Evolutionary conservation across 2,329 filamentous ascomycete genomes (phyloP).

Genomic region (Colletotrichum trifolii): DNA sequence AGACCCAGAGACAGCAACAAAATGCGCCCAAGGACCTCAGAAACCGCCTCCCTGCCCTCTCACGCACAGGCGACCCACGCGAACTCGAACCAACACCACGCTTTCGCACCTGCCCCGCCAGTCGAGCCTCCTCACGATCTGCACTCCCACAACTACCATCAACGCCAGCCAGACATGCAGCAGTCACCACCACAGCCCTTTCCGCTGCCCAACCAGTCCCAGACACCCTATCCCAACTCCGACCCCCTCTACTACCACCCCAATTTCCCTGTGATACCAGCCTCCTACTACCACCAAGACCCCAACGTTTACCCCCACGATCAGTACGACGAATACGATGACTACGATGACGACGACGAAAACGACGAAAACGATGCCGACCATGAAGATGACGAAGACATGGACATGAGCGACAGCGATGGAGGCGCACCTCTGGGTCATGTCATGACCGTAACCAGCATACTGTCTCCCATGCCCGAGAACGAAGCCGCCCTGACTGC

Average conservation of each 20-base stretch:
- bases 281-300: conserved; percentile 29
- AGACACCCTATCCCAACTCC: conserved; percentile 14
- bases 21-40: conserved; percentile 32
- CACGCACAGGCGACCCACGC: conserved; percentile 28
- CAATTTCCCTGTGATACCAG: conserved; percentile 31
- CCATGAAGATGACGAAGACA: conserved; percentile 38
- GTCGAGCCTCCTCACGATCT: conserved; percentile 19
- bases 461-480: conserved; percentile 24
- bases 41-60: conserved; percentile 29
- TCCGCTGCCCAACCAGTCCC: conserved; percentile 6
- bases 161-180: conserved; percentile 20
- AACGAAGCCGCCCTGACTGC: conserved; percentile 5
- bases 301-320: conserved; percentile 15
- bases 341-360: conserved; percentile 28
- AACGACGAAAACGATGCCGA: conserved; percentile 25
- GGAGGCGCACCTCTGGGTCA: conserved; percentile 42
- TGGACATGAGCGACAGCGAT: conserved; percentile 50
- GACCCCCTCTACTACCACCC: conserved; percentile 13
- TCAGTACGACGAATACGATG: conserved; percentile 23
- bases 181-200: conserved; percentile 16
- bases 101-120: conserved; percentile 17
- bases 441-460: conserved; percentile 30
- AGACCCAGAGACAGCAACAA: conserved; percentile 21
- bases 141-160: conserved; percentile 15
- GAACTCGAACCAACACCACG: conserved; percentile 30